A percentile compares a stretch with the other conserved stretches of the same genome.
Conservation (phyloP, 345 rosid species). For the Ricinus communis region DNA sequence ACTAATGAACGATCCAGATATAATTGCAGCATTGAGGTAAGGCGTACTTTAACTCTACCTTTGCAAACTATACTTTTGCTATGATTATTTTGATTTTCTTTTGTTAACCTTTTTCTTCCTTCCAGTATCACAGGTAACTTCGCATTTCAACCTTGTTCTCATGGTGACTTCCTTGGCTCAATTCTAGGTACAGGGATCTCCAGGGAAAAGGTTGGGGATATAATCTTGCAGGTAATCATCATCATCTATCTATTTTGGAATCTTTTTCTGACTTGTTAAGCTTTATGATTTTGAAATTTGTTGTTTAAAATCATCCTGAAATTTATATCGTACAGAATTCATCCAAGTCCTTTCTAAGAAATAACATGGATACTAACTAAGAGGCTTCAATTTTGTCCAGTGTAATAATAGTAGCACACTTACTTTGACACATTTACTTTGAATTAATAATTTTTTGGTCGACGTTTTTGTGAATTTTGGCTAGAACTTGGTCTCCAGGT, state of each 20-base stretch:
- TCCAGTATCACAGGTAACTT: slow-evolving; percentile 78
- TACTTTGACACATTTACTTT: not conserved
- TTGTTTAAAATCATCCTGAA: too few relatives aligned
- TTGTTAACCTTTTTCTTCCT: slow-evolving; percentile 12
- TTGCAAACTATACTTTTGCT: not conserved
- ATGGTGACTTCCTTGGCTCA: slow-evolving; percentile 92
- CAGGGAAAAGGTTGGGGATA: slow-evolving; percentile 87
- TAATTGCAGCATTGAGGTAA: slow-evolving; percentile 75
- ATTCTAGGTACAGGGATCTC: slow-evolving; percentile 90
- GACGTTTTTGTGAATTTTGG: not conserved
- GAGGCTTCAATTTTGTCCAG: not conserved
- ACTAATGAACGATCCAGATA: slow-evolving; percentile 57
- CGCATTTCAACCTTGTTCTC: slow-evolving; percentile 73
- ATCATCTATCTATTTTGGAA: not conserved
- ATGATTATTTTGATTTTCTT: not conserved
- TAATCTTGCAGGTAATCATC: slow-evolving; percentile 71
- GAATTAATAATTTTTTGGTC: not conserved
- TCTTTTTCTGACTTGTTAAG: not conserved
- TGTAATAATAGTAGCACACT: not conserved
- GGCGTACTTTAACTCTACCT: slow-evolving; percentile 1
- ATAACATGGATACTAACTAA: not conserved
- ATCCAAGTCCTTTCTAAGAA: not conserved
- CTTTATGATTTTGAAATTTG: not conserved
- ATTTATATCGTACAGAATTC: too few relatives aligned
- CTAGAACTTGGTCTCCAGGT: not conserved